These are phyloP conservation scores for Hevea brasiliensis DNA, from an alignment of 345 rosid genomes.

Conservation along the genomic window DNA sequence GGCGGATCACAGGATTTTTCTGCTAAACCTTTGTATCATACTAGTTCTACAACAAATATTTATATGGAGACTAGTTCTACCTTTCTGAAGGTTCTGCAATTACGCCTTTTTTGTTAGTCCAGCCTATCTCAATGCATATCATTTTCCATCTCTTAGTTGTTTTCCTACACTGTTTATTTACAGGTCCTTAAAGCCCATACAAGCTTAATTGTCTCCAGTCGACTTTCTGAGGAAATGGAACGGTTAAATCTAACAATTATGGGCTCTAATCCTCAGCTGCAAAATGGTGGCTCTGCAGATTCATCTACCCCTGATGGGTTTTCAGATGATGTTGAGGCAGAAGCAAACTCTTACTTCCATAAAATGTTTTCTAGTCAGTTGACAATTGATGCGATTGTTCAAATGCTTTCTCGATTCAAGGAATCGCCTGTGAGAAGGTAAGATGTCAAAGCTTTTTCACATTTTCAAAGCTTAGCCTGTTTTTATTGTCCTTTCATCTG, in stretches of 20 bases:
- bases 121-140: neutral
- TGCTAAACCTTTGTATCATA: constrained; percentile 53
- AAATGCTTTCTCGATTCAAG: constrained; percentile 89
- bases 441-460: neutral
- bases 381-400: constrained; percentile 87
- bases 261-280: constrained; percentile 60
- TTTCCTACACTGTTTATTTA: constrained; percentile 10
- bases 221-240: constrained; percentile 72
- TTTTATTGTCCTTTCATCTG: neutral
- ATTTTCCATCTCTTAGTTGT: neutral
- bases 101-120: constrained; percentile 1
- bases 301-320: constrained; percentile 63
- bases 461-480: neutral
- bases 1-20: constrained; percentile 64
- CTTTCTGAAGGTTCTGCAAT: constrained; percentile 62
- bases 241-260: constrained; percentile 49
- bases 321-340: constrained; percentile 81
- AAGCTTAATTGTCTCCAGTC: constrained; percentile 44
- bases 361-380: constrained; percentile 89
- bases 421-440: constrained; percentile 81
- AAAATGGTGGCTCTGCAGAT: constrained; percentile 70
- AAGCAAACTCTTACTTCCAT: constrained; percentile 94
- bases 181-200: constrained; percentile 71
- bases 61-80: constrained; percentile 60
- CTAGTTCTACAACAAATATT: constrained; percentile 51